Conservation (phyloP, 805 yeast genomes). For the Wickerhamomyces canadensis region DNA sequence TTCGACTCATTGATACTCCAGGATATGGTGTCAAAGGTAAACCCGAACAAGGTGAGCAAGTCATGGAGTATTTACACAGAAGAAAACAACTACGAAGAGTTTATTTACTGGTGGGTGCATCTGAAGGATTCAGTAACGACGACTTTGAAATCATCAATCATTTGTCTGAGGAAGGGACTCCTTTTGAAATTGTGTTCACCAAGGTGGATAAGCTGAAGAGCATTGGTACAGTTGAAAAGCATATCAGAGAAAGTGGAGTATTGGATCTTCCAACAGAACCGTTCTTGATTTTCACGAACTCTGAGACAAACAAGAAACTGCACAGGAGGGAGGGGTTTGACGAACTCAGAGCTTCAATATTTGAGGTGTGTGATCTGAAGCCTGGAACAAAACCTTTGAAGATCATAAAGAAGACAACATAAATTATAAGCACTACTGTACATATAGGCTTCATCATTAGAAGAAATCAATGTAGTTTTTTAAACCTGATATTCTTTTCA, state of each 20-base stretch:
- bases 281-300: slow-evolving; percentile 44
- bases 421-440: background rate
- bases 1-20: slow-evolving; percentile 78
- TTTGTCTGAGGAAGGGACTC: slow-evolving; percentile 49
- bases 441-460: background rate
- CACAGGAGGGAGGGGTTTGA: slow-evolving; percentile 46
- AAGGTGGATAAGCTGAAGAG: slow-evolving; percentile 57
- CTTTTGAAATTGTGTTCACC: slow-evolving; percentile 72
- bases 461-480: too few species aligned
- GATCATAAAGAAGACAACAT: slow-evolving; percentile 8
- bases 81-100: slow-evolving; percentile 51
- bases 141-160: slow-evolving; percentile 50
- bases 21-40: slow-evolving; percentile 81
- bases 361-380: slow-evolving; percentile 46
- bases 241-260: slow-evolving; percentile 33
- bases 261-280: slow-evolving; percentile 38
- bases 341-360: slow-evolving; percentile 43
- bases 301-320: slow-evolving; percentile 30
- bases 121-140: slow-evolving; percentile 50
- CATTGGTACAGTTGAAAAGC: slow-evolving; percentile 32
- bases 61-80: slow-evolving; percentile 53
- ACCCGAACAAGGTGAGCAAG: slow-evolving; percentile 61
- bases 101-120: slow-evolving; percentile 56
- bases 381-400: slow-evolving; percentile 21
- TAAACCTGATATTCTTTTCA: too few species aligned